Conservation (phyloP, 108 stramenopile species). For the Discostella pseudostelligera region DNA sequence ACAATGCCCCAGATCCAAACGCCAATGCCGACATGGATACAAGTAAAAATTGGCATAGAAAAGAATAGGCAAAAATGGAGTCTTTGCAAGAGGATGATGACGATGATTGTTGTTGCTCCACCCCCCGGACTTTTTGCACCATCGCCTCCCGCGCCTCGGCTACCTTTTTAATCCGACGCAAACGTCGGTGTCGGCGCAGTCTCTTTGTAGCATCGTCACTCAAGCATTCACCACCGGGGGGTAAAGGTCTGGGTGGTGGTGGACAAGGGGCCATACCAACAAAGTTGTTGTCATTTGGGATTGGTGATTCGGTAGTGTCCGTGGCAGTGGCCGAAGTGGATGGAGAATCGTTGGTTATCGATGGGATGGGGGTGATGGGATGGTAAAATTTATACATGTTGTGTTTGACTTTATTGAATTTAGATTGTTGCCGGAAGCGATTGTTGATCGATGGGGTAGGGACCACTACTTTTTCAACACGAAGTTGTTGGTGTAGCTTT, state of each 20-base stretch:
- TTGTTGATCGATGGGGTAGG: too few species aligned
- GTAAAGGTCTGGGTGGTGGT: too few species aligned
- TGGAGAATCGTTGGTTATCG: slow-evolving; percentile 6
- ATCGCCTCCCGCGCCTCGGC: slow-evolving; percentile 35
- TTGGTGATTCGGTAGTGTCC: slow-evolving; percentile 6
- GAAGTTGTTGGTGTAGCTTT: background rate
- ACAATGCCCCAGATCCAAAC: slow-evolving; percentile 27
- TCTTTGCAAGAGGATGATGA: slow-evolving; percentile 4
- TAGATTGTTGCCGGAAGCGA: background rate
- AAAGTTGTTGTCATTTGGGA: background rate
- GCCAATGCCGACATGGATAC: slow-evolving; percentile 26
- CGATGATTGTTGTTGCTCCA: background rate
- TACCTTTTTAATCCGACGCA: slow-evolving; percentile 30
- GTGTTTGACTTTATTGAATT: background rate
- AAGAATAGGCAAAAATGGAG: slow-evolving; percentile 18
- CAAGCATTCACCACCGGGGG: background rate
- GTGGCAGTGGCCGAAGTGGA: slow-evolving; percentile 10
- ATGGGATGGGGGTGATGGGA: slow-evolving; percentile 16
- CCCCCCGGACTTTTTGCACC: slow-evolving; percentile 36
- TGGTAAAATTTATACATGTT: background rate
- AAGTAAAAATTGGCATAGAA: slow-evolving; percentile 23
- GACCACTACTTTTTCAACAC: too few species aligned
- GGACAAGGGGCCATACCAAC: background rate
- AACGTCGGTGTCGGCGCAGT: slow-evolving; percentile 13
- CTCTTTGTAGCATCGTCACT: slow-evolving; percentile 10